Conservation (phyloP, 1,284 basidiomycete species). For the Limonomyces culmigenus region DNA sequence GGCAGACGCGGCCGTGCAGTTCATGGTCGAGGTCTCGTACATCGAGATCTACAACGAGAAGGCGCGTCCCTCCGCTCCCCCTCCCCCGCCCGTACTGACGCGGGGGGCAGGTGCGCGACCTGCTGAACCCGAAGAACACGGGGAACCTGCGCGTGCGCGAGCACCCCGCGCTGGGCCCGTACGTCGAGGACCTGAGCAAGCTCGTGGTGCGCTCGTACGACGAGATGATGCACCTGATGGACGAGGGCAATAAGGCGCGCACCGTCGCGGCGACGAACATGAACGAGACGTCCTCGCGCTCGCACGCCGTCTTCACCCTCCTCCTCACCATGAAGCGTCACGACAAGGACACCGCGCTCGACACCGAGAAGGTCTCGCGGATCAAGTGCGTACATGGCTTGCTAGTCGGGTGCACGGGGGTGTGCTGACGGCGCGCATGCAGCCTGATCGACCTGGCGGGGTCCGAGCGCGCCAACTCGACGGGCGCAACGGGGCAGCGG, state of each 20-base stretch:
- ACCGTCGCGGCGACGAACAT: conserved; percentile 98
- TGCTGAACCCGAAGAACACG: conserved; percentile 94
- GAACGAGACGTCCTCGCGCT: conserved; percentile 98
- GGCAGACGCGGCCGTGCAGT: conserved; percentile 54
- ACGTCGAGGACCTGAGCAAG: conserved; percentile 94
- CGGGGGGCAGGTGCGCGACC: conserved; percentile 94
- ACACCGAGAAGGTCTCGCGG: conserved; percentile 91
- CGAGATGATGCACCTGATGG: conserved; percentile 98
- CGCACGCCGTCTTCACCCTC: conserved; percentile 94
- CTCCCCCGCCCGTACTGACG: conserved; percentile 2
- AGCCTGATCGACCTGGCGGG: conserved; percentile 93
- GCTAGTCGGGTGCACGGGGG: too few relatives aligned
- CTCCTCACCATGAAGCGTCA: conserved; percentile 82
- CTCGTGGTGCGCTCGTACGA: conserved; percentile 82
- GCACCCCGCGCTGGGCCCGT: conserved; percentile 87
- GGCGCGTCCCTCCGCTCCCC: not conserved
- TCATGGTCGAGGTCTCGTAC: conserved; percentile 93
- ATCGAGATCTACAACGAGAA: conserved; percentile 48
- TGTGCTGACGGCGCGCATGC: conserved; percentile 8
- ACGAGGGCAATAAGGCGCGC: conserved; percentile 96
- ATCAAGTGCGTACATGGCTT: conserved; percentile 49
- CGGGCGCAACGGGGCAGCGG: conserved; percentile 87
- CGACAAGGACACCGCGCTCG: conserved; percentile 69
- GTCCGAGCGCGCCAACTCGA: conserved; percentile 91
- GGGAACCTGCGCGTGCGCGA: conserved; percentile 93